Evolutionary conservation across 2,329 filamentous ascomycete species (phyloP).

Genomic region (Conoideocrella luteorostrata): DNA sequence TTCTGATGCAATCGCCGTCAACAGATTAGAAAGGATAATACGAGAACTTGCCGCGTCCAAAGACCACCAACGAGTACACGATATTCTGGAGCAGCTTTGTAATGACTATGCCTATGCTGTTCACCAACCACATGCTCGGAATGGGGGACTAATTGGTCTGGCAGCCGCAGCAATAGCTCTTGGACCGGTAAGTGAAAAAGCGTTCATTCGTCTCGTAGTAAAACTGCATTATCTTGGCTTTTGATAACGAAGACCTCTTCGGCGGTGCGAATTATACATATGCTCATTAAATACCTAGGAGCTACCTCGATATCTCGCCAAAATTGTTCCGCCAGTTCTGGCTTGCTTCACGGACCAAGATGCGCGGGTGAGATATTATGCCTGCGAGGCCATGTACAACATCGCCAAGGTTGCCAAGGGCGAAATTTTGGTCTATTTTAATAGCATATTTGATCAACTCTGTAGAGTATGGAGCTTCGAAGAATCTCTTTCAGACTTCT

Average conservation of each 20-base stretch:
- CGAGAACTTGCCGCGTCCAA: slow-evolving; percentile 71
- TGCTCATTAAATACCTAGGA: no score
- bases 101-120: slow-evolving; percentile 97
- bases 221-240: background rate
- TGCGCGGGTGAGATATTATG: slow-evolving; percentile 94
- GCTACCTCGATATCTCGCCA: slow-evolving; percentile 81
- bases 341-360: slow-evolving; percentile 98
- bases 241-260: no score
- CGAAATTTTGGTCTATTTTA: slow-evolving; percentile 95
- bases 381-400: slow-evolving; percentile 99
- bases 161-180: slow-evolving; percentile 94
- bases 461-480: slow-evolving; percentile 65
- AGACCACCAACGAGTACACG: slow-evolving; percentile 74
- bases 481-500: slow-evolving; percentile 2
- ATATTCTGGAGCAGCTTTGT: slow-evolving; percentile 91
- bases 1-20: slow-evolving; percentile 11
- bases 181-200: slow-evolving; percentile 65
- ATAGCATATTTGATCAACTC: slow-evolving; percentile 94
- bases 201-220: slow-evolving; percentile 1
- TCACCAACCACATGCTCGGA: slow-evolving; percentile 91
- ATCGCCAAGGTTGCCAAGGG: slow-evolving; percentile 99
- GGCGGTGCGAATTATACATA: no score
- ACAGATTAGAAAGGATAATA: slow-evolving; percentile 82
- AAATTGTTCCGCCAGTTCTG: slow-evolving; percentile 92
- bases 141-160: slow-evolving; percentile 91